These are phyloP conservation scores for Trapa bicornis DNA, from an alignment of 345 rosid genomes.

Conservation along the genomic window DNA sequence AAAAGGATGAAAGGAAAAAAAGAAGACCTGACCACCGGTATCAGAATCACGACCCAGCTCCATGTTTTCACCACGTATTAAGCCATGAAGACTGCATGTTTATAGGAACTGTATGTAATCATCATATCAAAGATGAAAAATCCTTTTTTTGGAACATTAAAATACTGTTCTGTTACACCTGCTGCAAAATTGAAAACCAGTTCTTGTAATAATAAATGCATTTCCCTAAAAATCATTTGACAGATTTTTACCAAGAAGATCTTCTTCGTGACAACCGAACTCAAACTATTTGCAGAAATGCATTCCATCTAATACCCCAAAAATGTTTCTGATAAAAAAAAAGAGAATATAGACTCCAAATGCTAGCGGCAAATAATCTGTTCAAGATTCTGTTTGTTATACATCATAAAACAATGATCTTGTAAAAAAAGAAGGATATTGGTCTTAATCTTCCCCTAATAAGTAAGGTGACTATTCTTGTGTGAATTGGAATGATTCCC, in stretches of 20 bases:
- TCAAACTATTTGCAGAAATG: neutral
- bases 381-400: neutral
- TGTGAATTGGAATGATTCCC: neutral
- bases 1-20: neutral
- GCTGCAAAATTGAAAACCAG: neutral
- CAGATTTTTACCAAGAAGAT: neutral
- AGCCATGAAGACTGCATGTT: constrained; percentile 40
- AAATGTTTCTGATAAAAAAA: no score
- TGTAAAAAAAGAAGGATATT: no score
- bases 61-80: constrained; percentile 74
- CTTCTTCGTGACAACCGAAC: neutral
- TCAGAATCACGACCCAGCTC: constrained; percentile 76
- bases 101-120: neutral
- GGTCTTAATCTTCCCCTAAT: neutral
- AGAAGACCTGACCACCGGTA: constrained; percentile 57
- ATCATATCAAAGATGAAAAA: neutral
- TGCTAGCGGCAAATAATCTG: neutral
- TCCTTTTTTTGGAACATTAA: neutral
- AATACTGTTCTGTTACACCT: neutral
- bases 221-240: neutral
- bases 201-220: no score
- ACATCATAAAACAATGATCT: neutral
- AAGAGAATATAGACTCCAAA: neutral
- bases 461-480: neutral
- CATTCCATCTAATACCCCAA: neutral